Evolutionary conservation across 768 basidiomycete species (phyloP).

Genomic region (Podaxis pistillaris): DNA sequence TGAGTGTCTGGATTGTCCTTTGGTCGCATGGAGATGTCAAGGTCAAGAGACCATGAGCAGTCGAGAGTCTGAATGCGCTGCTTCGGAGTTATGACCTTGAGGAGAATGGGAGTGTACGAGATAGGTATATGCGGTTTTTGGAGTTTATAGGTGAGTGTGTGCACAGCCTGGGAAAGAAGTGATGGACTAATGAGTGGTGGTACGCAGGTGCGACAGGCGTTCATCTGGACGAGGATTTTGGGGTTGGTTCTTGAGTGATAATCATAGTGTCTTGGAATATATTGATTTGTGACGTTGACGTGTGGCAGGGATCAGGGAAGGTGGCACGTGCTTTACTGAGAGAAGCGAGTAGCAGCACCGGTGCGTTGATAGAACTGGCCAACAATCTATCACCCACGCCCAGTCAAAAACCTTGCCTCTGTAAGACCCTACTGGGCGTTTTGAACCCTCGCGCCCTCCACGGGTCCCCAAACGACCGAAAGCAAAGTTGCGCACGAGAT

Average conservation of each 20-base stretch:
- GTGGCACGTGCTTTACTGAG: no score
- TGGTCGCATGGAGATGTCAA: not conserved
- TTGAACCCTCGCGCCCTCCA: not conserved
- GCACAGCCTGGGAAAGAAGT: not conserved
- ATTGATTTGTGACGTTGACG: not conserved
- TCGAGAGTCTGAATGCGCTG: constrained; percentile 37
- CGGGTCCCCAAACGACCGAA: no score
- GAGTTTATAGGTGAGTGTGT: constrained; percentile 46
- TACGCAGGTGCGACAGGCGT: constrained; percentile 1
- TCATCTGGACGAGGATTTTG: not conserved
- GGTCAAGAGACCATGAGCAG: constrained; percentile 26
- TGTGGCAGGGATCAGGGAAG: not conserved
- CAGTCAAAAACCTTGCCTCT: not conserved
- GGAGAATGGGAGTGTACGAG: constrained; percentile 37
- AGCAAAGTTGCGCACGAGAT: no score
- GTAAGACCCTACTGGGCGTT: not conserved
- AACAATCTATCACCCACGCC: not conserved
- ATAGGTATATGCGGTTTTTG: constrained; percentile 56
- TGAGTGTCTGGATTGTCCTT: constrained; percentile 28
- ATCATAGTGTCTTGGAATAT: not conserved
- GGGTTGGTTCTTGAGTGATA: not conserved
- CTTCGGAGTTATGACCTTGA: constrained; percentile 49
- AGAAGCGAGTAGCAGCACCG: no score
- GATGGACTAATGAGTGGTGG: not conserved
- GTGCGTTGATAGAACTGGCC: not conserved